Evolutionary conservation across 805 yeast genomes (phyloP), one percentile per base, ranked within the genome.

Genomic region (Pichia deserticola): DNA sequence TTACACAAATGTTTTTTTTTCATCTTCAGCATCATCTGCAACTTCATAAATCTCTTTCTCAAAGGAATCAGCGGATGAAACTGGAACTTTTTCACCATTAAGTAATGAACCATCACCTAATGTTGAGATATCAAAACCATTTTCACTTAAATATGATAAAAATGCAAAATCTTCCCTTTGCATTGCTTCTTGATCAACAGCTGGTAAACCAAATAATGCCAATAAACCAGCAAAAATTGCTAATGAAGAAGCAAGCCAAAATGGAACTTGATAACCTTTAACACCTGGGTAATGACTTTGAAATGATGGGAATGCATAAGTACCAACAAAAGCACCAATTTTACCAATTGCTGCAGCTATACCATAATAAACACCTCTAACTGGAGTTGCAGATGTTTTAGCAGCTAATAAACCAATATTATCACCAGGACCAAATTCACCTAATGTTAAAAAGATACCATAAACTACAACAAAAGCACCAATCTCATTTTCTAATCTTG

Each of bases 401-500:
- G 96, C 78, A 25, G 96, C 95, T 54, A 90, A 73, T 49, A 86
- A 70, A 57, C 97, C 97, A 65, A 86, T 84, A 68, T 86, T 88
- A 68, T 89, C 88, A 70, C 97, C 98, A 12, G 95, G 90, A 33
- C 96, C 95, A 67, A 90, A 86, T 68, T 92, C 97, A 60, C 97
- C 97, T 44, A 88, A 74, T 7, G 96, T 75, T 65, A 81, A 72
- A 67, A 89, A 92, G 56, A 92, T 81, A 71, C 97, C 97, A 63
- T 84, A 92, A 32, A 86, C 84, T 41, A 89, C 93, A 45, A 82
- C 86, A 59, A 90, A 88, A 0, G 81, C 92, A 38, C 79, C 97
- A 61, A 88, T 73, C 58, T 83, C 77, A 38, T 77, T 60, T 53
- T 73, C 71, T 57, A 92, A 73, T 30, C 64, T 60, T 33, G 72